Evolutionary conservation across 2,329 filamentous ascomycete genomes (phyloP).

Genomic region (Sporothrix curviconia): DNA sequence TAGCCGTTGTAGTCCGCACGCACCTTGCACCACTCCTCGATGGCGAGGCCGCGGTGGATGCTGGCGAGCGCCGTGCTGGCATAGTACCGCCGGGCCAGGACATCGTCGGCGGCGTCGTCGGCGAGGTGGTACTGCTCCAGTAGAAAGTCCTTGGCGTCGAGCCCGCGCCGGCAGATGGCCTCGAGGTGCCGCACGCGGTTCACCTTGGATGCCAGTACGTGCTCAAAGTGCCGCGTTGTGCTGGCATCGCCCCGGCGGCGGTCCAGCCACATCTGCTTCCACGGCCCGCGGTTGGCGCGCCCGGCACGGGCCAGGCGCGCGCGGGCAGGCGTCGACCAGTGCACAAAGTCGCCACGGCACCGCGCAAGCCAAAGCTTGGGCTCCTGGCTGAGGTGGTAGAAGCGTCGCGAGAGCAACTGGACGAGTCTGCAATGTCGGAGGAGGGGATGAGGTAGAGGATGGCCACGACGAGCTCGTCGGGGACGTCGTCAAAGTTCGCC

Average conservation of each 20-base stretch:
- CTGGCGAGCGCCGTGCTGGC: slow-evolving; percentile 67
- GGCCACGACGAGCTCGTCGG: slow-evolving; percentile 78
- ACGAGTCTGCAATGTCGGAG: slow-evolving; percentile 45
- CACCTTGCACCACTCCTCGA: slow-evolving; percentile 67
- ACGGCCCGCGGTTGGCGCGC: slow-evolving; percentile 57
- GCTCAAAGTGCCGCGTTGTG: slow-evolving; percentile 53
- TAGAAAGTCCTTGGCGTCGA: slow-evolving; percentile 83
- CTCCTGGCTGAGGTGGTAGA: slow-evolving; percentile 61
- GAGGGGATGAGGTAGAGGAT: slow-evolving; percentile 62
- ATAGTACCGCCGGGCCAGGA: slow-evolving; percentile 68
- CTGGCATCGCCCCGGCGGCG: slow-evolving; percentile 47
- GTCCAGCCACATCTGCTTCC: slow-evolving; percentile 62
- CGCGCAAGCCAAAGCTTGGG: slow-evolving; percentile 74
- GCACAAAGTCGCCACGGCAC: slow-evolving; percentile 62
- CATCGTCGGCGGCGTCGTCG: slow-evolving; percentile 63
- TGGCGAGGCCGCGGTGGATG: slow-evolving; percentile 72
- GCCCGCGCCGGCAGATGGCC: slow-evolving; percentile 64
- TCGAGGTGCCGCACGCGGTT: slow-evolving; percentile 64
- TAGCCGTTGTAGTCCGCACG: slow-evolving; percentile 28
- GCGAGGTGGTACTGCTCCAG: slow-evolving; percentile 57
- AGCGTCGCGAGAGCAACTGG: slow-evolving; percentile 53
- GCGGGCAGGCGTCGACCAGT: slow-evolving; percentile 64
- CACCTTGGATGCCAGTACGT: slow-evolving; percentile 63
- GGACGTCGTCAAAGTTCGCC: slow-evolving; percentile 45
- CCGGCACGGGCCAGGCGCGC: slow-evolving; percentile 47